Conservation (phyloP, 2,329 filamentous ascomycete species). For the Epichloe sp. region DNA sequence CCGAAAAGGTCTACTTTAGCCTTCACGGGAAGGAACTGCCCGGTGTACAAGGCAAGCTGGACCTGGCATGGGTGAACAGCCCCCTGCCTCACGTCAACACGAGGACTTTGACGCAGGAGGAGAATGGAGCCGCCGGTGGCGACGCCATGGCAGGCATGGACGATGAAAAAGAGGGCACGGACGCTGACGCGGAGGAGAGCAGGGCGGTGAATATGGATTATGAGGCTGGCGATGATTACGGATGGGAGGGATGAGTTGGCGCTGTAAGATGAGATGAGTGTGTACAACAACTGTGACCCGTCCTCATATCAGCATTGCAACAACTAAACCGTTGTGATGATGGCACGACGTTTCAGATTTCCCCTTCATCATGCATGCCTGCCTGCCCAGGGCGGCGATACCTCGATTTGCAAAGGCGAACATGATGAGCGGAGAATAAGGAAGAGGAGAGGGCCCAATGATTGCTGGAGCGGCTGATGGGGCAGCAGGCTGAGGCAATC, state of each 20-base stretch:
- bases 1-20: constrained; percentile 54
- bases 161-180: constrained; percentile 12
- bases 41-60: constrained; percentile 47
- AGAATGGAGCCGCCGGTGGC: constrained; percentile 5
- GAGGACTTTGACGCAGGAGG: constrained; percentile 2
- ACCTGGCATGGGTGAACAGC: constrained; percentile 47
- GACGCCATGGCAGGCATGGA: constrained; percentile 15
- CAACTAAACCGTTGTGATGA: no score
- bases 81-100: constrained; percentile 13
- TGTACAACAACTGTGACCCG: no score
- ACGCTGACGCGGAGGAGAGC: constrained; percentile 9
- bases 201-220: constrained; percentile 35
- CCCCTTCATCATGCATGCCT: no score
- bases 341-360: no score
- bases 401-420: no score
- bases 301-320: no score
- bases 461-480: no score
- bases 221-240: constrained; percentile 31
- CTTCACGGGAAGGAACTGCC: constrained; percentile 45
- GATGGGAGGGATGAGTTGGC: constrained; percentile 22
- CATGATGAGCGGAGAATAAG: no score
- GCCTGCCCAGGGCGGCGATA: no score
- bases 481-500: no score
- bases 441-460: no score
- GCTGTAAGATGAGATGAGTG: neutral